Base-by-base conservation (phyloP, 768 basidiomycete genomes). In the Termitomyces sp. region DNA sequence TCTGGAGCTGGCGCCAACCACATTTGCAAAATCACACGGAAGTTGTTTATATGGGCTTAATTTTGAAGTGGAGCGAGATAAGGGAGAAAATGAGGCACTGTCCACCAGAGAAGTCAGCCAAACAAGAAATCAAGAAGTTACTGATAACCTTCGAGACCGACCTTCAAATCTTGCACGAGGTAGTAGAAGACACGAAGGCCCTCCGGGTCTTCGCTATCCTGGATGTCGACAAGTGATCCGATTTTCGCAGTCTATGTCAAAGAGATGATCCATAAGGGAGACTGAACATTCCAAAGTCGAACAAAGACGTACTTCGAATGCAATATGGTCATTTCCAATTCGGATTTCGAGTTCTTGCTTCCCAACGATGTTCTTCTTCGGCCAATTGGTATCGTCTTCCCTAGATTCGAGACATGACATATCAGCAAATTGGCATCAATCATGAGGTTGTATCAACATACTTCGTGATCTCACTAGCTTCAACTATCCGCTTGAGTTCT, bases 21-120 rank as follows among this genome's bases (percentile, higher is more conserved):
- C 29, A 29, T 29, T 29, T 29, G 29, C 29, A 29, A n/a, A 9
- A 29, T 29, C 9, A 29, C 29, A 9, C 29, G 9, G 29, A 29
- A 29, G 29, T 29, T 29, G 9, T 29, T 74, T 84, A 92, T 62
- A 93, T 97, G 13, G 95, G 96, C 80, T 99, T 98, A 81, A 99
- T 98, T 77, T 98, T 98, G 88, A 99, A 98, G 79, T 99, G 95
- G 33, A 99, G 83, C 2, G 94, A 92, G 68, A 99, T 98, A 58
- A 99, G 82, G 9, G 96, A 98, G 72, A 98, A 97, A 62, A 99
- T 95, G 57, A 98, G 82, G 73, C 95, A 97, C 96, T 98, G 64
- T 5, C 31, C 27, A 23, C 39, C 6, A 48, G 39, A 5, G 41
- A 27, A 39, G 58, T 20, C 46, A 29, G 11, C 36, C 15, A 18